Conservation (phyloP, 345 rosid species). For the rapeseed (Brassica napus) region DNA sequence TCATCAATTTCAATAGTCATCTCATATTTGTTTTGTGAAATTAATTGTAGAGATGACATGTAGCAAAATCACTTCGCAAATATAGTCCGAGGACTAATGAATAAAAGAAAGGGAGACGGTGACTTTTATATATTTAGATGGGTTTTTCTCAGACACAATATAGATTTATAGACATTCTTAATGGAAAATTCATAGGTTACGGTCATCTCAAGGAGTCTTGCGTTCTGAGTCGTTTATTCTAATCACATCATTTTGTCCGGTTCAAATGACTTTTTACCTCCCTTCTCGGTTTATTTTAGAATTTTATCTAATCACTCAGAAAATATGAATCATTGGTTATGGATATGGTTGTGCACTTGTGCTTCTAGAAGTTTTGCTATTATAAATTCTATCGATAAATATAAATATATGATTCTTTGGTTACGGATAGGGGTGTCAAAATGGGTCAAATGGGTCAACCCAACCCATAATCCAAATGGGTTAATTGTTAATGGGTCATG, state of each 20-base stretch:
- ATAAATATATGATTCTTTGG: background rate
- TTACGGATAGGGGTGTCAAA: background rate
- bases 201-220: constrained; percentile 27
- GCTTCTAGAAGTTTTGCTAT: background rate
- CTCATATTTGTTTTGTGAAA: too few species aligned
- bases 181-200: constrained; percentile 1
- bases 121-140: background rate
- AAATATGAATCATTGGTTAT: background rate
- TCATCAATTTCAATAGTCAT: too few species aligned
- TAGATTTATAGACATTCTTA: background rate
- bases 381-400: background rate
- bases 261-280: background rate
- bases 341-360: background rate
- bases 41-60: too few species aligned
- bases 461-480: too few species aligned
- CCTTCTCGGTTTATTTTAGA: background rate
- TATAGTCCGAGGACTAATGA: too few species aligned
- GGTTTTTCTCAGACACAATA: background rate
- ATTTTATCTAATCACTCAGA: background rate
- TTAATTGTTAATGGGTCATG: too few species aligned
- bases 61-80: too few species aligned
- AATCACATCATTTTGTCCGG: background rate
- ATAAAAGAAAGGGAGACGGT: background rate
- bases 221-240: background rate
- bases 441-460: too few species aligned